A percentile compares a stretch with the other conserved stretches of the same genome.
Evolutionary conservation across 495 filamentous ascomycete species (phyloP).

Genomic region (Evernia prunastri): DNA sequence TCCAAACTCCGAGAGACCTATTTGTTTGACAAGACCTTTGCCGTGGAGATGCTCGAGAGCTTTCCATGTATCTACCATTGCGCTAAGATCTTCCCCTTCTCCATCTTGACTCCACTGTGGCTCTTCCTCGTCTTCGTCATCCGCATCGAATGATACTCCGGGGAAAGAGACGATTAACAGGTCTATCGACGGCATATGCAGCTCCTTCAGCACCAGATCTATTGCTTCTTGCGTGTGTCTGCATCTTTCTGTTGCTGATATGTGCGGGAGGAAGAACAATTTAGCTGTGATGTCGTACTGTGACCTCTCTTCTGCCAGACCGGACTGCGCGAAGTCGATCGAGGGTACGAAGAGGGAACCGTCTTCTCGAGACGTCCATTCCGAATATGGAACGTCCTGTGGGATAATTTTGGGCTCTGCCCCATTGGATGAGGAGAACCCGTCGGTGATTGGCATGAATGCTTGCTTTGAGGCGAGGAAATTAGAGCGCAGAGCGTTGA

Average conservation of each 20-base stretch:
- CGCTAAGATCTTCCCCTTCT: slow-evolving; percentile 51
- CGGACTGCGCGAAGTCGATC: slow-evolving; percentile 61
- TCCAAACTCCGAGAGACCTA: slow-evolving; percentile 89
- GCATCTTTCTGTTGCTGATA: slow-evolving; percentile 52
- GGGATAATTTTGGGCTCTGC: slow-evolving; percentile 26
- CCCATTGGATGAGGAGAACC: slow-evolving; percentile 28
- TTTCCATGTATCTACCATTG: slow-evolving; percentile 63
- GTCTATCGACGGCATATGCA: slow-evolving; percentile 70
- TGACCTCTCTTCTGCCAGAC: slow-evolving; percentile 66
- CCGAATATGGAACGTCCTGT: slow-evolving; percentile 32
- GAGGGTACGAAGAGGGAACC: slow-evolving; percentile 67
- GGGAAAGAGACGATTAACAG: slow-evolving; percentile 91
- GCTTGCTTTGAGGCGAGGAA: slow-evolving; percentile 65
- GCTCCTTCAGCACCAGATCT: slow-evolving; percentile 67
- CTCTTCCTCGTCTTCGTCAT: slow-evolving; percentile 73
- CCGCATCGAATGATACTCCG: slow-evolving; percentile 85
- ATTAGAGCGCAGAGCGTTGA: slow-evolving; percentile 75
- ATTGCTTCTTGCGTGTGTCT: slow-evolving; percentile 70
- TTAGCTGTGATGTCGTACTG: slow-evolving; percentile 93
- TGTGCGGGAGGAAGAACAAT: slow-evolving; percentile 78
- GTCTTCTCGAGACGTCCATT: slow-evolving; percentile 60
- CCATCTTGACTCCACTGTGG: slow-evolving; percentile 50
- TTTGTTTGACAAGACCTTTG: slow-evolving; percentile 59
- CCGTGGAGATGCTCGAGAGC: slow-evolving; percentile 69
- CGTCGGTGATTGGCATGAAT: slow-evolving; percentile 25